Evolutionary conservation across 805 yeast genomes (phyloP).

Genomic region (Suhomyces sp.): DNA sequence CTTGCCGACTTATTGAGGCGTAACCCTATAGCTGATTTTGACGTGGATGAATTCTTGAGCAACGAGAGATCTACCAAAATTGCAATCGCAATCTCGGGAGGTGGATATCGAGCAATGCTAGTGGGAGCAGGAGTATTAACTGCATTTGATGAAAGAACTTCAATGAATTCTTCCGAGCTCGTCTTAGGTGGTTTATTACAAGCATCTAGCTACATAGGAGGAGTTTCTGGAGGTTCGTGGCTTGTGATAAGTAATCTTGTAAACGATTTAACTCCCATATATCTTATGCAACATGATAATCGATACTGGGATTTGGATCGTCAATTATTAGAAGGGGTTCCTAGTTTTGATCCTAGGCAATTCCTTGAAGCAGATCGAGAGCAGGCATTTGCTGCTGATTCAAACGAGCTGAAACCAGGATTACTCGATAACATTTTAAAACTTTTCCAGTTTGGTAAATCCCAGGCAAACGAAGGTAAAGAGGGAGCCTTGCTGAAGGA

Average conservation of each 20-base stretch:
- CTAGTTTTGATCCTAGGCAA: constrained; percentile 43
- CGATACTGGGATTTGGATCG: constrained; percentile 43
- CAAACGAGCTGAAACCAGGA: background rate
- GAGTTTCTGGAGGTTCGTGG: constrained; percentile 77
- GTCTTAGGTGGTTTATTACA: constrained; percentile 53
- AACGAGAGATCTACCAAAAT: constrained; percentile 20
- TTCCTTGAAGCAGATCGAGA: background rate
- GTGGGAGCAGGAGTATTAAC: constrained; percentile 54
- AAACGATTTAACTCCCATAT: constrained; percentile 28
- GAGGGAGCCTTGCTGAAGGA: background rate
- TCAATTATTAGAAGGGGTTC: constrained; percentile 55
- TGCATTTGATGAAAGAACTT: constrained; percentile 49
- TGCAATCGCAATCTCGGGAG: constrained; percentile 48
- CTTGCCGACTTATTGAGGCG: constrained; percentile 26
- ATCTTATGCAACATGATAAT: constrained; percentile 17
- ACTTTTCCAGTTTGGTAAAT: background rate
- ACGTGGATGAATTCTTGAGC: constrained; percentile 19
- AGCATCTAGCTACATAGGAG: constrained; percentile 54
- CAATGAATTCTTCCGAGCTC: constrained; percentile 14
- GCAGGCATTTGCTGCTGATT: background rate
- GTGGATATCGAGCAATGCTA: constrained; percentile 59
- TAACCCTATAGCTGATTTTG: constrained; percentile 32
- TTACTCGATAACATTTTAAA: background rate
- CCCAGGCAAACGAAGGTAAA: background rate
- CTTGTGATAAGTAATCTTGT: constrained; percentile 46